phyloP scores from a whole-genome alignment of 2,329 filamentous ascomycete genomes.

The Microascus cirrosus region DNA sequence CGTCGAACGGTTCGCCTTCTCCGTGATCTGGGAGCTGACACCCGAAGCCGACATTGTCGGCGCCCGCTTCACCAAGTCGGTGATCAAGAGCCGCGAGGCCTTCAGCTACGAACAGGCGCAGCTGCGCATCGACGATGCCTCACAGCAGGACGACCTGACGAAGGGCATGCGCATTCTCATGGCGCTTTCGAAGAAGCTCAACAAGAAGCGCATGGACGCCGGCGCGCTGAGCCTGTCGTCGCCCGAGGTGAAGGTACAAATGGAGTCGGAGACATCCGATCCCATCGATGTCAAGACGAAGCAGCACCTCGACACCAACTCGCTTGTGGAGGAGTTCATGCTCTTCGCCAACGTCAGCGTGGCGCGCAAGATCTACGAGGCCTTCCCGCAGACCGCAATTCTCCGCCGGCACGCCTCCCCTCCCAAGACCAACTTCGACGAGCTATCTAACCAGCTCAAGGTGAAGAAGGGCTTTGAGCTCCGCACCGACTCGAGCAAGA shows the following conservation, averaged over 20 bases:
- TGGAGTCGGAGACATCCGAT: conserved; percentile 90
- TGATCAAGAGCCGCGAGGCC: conserved; percentile 90
- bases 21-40: conserved; percentile 80
- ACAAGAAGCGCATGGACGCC: conserved; percentile 91
- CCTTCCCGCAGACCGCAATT: conserved; percentile 91
- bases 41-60: conserved; percentile 74
- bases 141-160: conserved; percentile 82
- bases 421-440: conserved; percentile 93
- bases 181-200: conserved; percentile 82
- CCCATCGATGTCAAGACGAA: conserved; percentile 96
- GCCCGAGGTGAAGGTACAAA: conserved; percentile 94
- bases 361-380: conserved; percentile 76
- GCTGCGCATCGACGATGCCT: conserved; percentile 79
- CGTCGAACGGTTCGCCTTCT: conserved; percentile 88
- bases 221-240: conserved; percentile 91
- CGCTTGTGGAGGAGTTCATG: conserved; percentile 98
- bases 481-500: conserved; percentile 74
- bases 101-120: conserved; percentile 98
- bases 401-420: conserved; percentile 86
- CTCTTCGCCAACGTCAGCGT: conserved; percentile 94
- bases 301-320: conserved; percentile 87
- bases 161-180: conserved; percentile 79
- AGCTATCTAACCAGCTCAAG: conserved; percentile 80
- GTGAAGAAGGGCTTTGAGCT: conserved; percentile 76
- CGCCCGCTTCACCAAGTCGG: conserved; percentile 89